These are phyloP conservation scores for Neonectria faginata DNA, from an alignment of 2,329 filamentous ascomycete species.

Conservation along the genomic window DNA sequence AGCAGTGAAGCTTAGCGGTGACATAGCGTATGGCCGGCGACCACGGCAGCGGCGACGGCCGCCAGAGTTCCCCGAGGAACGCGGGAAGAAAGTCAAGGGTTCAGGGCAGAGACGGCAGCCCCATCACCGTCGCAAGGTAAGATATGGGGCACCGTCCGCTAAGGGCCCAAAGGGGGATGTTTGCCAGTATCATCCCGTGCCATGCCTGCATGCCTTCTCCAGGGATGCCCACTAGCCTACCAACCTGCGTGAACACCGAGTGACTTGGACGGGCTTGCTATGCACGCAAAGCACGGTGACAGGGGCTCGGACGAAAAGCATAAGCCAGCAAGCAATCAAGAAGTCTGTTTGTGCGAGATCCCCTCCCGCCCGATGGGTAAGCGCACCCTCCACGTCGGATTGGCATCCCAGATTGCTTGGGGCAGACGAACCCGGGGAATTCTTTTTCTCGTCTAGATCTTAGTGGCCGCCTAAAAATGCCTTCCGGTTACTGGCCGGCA, in stretches of 20 bases:
- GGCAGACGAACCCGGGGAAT: slow-evolving; percentile 11
- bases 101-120: neutral
- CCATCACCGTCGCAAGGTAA: neutral
- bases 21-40: slow-evolving; percentile 12
- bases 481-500: slow-evolving; percentile 12
- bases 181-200: neutral
- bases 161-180: neutral
- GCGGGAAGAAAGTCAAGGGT: neutral
- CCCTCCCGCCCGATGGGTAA: slow-evolving; percentile 12
- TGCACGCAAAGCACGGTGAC: slow-evolving; percentile 24
- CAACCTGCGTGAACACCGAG: neutral
- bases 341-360: neutral
- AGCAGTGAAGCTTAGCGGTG: slow-evolving; percentile 30
- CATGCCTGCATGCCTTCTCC: slow-evolving; percentile 1
- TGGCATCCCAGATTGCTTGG: slow-evolving; percentile 20
- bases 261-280: slow-evolving; percentile 10
- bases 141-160: neutral
- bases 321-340: neutral
- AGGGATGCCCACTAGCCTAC: neutral
- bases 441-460: slow-evolving; percentile 38
- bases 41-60: slow-evolving; percentile 7
- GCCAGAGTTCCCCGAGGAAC: slow-evolving; percentile 17
- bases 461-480: slow-evolving; percentile 30
- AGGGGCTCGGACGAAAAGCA: slow-evolving; percentile 24
- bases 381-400: slow-evolving; percentile 23